These are phyloP conservation scores for Globisporangium recalcitrans DNA, from an alignment of 352 stramenopile genomes.

Conservation along the genomic window DNA sequence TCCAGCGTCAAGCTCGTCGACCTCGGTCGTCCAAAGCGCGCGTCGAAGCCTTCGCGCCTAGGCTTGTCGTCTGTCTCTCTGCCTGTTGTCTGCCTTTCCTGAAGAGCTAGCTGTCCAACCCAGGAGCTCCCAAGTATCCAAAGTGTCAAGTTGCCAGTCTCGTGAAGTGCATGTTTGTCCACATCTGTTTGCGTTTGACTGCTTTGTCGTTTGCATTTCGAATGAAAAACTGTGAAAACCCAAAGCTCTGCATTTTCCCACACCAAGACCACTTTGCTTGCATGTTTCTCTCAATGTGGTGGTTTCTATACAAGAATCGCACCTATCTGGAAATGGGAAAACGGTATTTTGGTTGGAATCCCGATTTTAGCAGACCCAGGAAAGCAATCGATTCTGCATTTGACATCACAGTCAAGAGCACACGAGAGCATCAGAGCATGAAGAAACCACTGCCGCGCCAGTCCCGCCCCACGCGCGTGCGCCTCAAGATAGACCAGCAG, in stretches of 20 bases:
- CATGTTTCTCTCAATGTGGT: too few relatives aligned
- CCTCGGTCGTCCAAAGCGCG: not conserved
- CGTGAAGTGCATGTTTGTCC: not conserved
- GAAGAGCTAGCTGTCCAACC: not conserved
- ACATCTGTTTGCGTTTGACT: not conserved
- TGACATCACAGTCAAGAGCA: not conserved
- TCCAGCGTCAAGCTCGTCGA: not conserved
- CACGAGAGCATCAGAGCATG: not conserved
- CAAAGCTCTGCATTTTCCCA: too few relatives aligned
- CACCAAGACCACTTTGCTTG: too few relatives aligned
- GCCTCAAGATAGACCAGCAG: not conserved
- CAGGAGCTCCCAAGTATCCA: not conserved
- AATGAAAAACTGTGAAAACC: too few relatives aligned
- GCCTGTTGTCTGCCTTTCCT: not conserved
- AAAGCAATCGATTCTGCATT: not conserved
- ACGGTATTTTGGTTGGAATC: not conserved
- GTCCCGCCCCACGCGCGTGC: not conserved
- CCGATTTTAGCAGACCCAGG: not conserved
- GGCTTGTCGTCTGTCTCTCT: not conserved
- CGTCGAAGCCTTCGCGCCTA: not conserved
- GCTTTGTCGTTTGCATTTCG: not conserved
- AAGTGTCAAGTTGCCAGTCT: not conserved
- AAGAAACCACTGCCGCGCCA: not conserved
- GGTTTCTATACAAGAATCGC: not conserved
- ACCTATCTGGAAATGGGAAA: too few relatives aligned